Evolutionary conservation across 495 filamentous ascomycete species (phyloP).

Genomic region (Trichoderma orchidacearum): DNA sequence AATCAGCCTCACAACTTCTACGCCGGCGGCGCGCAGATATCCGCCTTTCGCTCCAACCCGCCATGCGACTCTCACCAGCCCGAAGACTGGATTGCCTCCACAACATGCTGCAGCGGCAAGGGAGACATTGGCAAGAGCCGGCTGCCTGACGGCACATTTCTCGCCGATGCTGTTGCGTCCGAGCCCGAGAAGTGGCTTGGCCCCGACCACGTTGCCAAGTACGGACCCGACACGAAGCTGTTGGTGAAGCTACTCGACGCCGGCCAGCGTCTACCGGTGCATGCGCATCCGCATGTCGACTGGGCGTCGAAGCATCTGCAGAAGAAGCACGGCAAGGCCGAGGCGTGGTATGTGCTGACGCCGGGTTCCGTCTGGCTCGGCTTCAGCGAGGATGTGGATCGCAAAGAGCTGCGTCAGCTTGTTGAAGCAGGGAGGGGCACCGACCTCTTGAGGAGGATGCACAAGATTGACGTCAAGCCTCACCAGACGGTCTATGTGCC

Average conservation of each 20-base stretch:
- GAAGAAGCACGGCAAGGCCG: background rate
- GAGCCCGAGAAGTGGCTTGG: background rate
- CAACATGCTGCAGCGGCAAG: background rate
- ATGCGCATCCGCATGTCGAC: background rate
- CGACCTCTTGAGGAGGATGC: background rate
- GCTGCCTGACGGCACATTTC: background rate
- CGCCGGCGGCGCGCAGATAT: background rate
- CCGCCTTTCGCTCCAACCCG: background rate
- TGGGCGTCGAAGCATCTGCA: background rate
- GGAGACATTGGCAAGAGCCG: background rate
- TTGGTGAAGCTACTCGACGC: background rate
- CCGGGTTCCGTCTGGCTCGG: background rate
- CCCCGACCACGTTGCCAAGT: background rate
- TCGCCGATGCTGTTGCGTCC: background rate
- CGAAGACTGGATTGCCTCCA: background rate
- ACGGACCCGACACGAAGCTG: background rate
- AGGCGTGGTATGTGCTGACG: background rate
- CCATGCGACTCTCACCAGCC: background rate
- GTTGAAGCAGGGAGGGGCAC: background rate
- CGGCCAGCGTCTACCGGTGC: background rate
- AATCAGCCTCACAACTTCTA: background rate
- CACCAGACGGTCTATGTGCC: background rate
- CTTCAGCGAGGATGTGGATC: background rate
- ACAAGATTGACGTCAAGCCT: background rate
- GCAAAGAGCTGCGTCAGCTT: background rate